These are phyloP conservation scores for Mitragyna speciosa DNA, from an alignment of 257 asterid genomes.

Conservation along the genomic window DNA sequence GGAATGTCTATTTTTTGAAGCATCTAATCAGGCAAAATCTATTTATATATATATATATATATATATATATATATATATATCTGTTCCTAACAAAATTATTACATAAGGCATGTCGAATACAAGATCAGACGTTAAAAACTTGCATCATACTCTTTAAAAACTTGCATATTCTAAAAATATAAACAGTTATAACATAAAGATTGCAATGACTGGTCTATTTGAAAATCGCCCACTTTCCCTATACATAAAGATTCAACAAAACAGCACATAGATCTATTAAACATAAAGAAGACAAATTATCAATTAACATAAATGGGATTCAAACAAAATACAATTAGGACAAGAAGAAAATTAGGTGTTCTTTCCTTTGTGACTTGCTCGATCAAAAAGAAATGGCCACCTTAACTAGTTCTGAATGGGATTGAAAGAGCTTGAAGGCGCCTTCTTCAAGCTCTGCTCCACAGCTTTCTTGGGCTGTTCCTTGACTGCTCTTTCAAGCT, in stretches of 20 bases:
- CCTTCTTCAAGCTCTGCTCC: slow-evolving; percentile 38
- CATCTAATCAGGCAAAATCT: not conserved
- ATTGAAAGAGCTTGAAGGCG: slow-evolving; percentile 26
- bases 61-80: no score
- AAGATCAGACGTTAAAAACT: not conserved
- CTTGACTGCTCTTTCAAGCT: slow-evolving; percentile 4
- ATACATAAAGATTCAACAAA: no score
- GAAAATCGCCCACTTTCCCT: not conserved
- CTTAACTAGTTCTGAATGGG: slow-evolving; percentile 29
- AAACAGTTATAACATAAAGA: not conserved
- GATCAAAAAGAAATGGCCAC: not conserved
- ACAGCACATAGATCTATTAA: not conserved
- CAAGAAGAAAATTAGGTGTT: no score
- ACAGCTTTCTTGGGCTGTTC: slow-evolving; percentile 42
- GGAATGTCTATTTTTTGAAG: not conserved
- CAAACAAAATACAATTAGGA: not conserved
- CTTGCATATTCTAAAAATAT: not conserved
- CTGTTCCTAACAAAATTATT: not conserved
- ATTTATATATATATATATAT: no score
- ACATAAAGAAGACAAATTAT: not conserved
- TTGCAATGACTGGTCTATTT: not conserved
- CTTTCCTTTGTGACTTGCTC: not conserved
- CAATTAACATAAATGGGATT: not conserved
- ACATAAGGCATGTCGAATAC: not conserved
- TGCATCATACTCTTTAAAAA: not conserved